Base-by-base conservation (phyloP, 1,284 basidiomycete genomes). In the Phenoliferia sp. region DNA sequence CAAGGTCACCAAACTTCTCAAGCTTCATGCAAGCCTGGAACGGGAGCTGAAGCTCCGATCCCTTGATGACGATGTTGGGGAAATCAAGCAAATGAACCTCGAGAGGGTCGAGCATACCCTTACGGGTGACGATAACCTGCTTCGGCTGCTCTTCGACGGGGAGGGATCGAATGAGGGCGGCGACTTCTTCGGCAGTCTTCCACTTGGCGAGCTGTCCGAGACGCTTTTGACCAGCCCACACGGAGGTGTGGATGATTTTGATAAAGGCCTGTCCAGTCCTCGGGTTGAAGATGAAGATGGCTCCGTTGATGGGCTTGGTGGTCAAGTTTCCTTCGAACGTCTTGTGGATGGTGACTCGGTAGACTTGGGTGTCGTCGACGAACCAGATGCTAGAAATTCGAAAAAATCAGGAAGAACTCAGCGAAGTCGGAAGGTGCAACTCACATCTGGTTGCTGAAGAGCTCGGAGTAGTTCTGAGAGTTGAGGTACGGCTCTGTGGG, bases 21-120 rank as follows among this genome's bases (percentile, higher is more conserved):
- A 99, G 94, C 85, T 99, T 98, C 89, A 99, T 94, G 75, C 93
- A 95, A 22, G 95, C 94, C 82, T 99, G 95, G 92, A 99, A 99
- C 0, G 96, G 96, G 69, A 99, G 82, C 79, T 99, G 96, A 59
- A 99, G 83, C 80, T 99, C 96, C 73, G 91, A 94, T 64, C 96
- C 96, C 83, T 99, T 98, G 84, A 99, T 99, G 80, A 98, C 94
- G 76, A 99, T 97, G 82, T 99, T 99, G 63, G 96, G 96, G 89
- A 99, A 99, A 82, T 98, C 96, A 72, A 81, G 88, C 80, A 98
- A 86, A 80, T 99, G 96, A 67, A 99, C 96, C 83, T 99, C 96
- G 68, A 99, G 73, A 6, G 81, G 81, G 72, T 82, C 81, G 63
- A 99, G 87, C 96, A 99, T 99, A 83, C 96, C 96, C 87, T 99